Percentiles rank a stretch among this genome's conserved stretches.
Conservation (phyloP, 306 rosid species). For the Chamaecrista fasciculata region DNA sequence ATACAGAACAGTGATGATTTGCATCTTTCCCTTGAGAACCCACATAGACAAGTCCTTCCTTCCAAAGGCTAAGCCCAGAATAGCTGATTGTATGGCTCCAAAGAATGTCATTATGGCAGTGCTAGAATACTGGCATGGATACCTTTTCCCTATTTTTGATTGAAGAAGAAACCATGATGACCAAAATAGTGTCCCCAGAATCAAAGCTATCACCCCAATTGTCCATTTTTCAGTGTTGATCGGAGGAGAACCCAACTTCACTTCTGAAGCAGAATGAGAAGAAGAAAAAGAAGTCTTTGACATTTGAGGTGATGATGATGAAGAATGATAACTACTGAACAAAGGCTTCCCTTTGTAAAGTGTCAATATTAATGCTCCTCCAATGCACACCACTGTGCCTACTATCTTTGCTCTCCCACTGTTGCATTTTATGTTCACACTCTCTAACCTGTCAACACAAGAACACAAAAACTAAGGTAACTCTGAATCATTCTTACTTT, state of each 20-base stretch:
- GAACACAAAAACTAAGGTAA: not conserved
- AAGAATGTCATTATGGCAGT: conserved; percentile 70
- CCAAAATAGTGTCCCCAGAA: conserved; percentile 57
- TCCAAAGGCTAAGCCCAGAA: conserved; percentile 44
- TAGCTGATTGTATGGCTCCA: conserved; percentile 65
- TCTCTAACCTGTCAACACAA: conserved; percentile 45
- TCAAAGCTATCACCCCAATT: conserved; percentile 51
- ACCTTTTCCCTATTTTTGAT: conserved; percentile 52
- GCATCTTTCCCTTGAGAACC: conserved; percentile 51
- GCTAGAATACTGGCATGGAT: conserved; percentile 65
- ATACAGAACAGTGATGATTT: conserved; percentile 49
- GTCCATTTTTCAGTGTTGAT: conserved; percentile 47
- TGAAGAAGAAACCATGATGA: conserved; percentile 70
- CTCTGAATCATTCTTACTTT: no score
- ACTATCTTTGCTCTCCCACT: conserved; percentile 61
- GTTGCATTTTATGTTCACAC: conserved; percentile 48
- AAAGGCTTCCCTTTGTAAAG: conserved; percentile 52
- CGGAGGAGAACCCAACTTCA: conserved; percentile 4
- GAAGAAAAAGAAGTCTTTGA: conserved; percentile 8
- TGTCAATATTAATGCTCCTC: conserved; percentile 48
- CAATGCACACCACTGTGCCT: conserved; percentile 52
- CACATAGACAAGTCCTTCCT: conserved; percentile 46
- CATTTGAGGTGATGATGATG: conserved; percentile 2
- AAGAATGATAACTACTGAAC: conserved; percentile 8
- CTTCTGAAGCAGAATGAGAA: not conserved